Base-by-base conservation (phyloP, 2,329 filamentous ascomycete species). In the Podosphaera leucotricha region DNA sequence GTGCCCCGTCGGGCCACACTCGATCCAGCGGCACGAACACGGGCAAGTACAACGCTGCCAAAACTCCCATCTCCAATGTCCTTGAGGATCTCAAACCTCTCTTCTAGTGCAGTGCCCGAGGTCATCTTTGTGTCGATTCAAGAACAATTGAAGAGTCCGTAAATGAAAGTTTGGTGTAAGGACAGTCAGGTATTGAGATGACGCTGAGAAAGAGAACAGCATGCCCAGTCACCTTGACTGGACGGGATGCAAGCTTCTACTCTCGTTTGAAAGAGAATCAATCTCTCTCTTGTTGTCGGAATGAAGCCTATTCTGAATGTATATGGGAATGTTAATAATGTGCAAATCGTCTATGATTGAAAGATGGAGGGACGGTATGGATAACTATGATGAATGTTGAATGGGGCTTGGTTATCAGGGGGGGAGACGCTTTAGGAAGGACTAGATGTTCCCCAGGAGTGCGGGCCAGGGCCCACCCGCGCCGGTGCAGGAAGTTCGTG, bases 51-150 rank as follows among this genome's bases (percentile, higher is more conserved):
- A 50, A 98, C 90, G 59, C 85, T 95, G 47, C 90, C 90, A 60
- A 98, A 98, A 65, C 90, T 95, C 53, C 90, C 90, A 74, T 98
- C 90, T 42, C 90, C 90, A 60, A 98, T 92, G 58, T 98, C 90
- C 64, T 95, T 98, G 59, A 98, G 66, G 45, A 98, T 77, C 62
- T 98, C 87, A 60, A 94, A 98, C 54, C 86, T 77, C 59, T 98
- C 90, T 60, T 94, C 86, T 44, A 98, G 74, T 44, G 75, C 71
- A 63, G 77, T 55, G 36, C 60, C 63, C 43, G 61, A 60, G 18
- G 51, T 43, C 22, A 50, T 61, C 55, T 51, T 59, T 56, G 47
- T 67, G 62, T 63, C 69, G 56, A 60, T 66, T 65, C 74, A 71
- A 61, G 73, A 73, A 59, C 80, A 73, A 55, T 77, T 73, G 61